These are phyloP conservation scores for Hypoxylon cercidicola DNA, from an alignment of 495 filamentous ascomycete species.

Conservation along the genomic window DNA sequence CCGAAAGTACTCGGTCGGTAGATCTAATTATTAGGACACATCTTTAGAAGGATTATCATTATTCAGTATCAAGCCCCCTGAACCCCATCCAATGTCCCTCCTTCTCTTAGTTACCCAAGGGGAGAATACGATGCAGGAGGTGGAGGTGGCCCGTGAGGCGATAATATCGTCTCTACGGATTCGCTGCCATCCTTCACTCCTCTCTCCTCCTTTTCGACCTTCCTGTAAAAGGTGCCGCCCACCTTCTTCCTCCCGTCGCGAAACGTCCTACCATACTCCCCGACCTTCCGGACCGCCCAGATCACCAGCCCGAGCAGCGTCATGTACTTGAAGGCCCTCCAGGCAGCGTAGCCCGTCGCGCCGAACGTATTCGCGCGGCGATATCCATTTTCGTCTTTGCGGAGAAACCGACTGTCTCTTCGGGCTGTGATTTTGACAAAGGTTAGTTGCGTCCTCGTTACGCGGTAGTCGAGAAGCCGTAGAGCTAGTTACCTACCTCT, in stretches of 20 bases:
- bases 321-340: slow-evolving; percentile 25
- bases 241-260: slow-evolving; percentile 17
- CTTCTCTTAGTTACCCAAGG: background rate
- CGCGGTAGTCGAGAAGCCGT: background rate
- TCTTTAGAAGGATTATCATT: too few relatives aligned
- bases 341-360: slow-evolving; percentile 3
- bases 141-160: background rate
- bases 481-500: slow-evolving; percentile 9
- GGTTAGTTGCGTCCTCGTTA: background rate
- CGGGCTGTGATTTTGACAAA: background rate
- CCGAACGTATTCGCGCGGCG: too few relatives aligned
- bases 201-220: slow-evolving; percentile 19
- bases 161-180: background rate
- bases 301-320: slow-evolving; percentile 21
- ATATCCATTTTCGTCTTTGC: too few relatives aligned
- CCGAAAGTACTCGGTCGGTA: too few relatives aligned
- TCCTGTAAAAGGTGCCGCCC: slow-evolving; percentile 29
- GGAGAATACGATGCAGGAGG: background rate
- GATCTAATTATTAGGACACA: too few relatives aligned
- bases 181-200: slow-evolving; percentile 7
- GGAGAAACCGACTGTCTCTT: too few relatives aligned
- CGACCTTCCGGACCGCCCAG: slow-evolving; percentile 22
- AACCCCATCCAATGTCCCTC: too few relatives aligned
- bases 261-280: background rate
- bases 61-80: too few relatives aligned